Conservation (phyloP, 169 alveolate species). For the Blepharisma undulans region DNA sequence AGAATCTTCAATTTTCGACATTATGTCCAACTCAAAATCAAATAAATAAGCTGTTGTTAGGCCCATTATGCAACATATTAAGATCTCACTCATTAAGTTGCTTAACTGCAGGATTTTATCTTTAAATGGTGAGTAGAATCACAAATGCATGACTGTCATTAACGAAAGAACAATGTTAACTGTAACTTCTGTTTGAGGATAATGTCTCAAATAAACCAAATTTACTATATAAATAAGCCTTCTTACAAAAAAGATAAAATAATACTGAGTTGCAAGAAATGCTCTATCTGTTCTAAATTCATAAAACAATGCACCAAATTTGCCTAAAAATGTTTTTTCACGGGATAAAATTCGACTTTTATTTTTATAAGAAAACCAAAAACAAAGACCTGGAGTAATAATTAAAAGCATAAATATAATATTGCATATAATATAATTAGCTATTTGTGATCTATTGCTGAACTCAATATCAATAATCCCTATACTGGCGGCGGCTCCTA, state of each 20-base stretch:
- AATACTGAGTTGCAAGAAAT: background rate
- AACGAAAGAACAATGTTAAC: background rate
- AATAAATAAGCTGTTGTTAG: background rate
- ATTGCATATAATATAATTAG: background rate
- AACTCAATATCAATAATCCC: background rate
- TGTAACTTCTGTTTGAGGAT: background rate
- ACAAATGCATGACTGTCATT: background rate
- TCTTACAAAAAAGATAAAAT: conserved; percentile 1
- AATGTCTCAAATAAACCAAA: background rate
- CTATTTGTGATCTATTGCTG: background rate
- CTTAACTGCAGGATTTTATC: background rate
- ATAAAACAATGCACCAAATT: conserved; percentile 3
- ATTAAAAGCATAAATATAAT: background rate
- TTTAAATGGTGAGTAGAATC: background rate
- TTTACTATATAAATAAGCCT: background rate
- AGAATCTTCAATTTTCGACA: background rate
- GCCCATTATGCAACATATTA: background rate
- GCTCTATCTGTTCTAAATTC: conserved; percentile 16
- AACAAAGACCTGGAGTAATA: background rate
- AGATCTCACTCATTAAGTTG: background rate
- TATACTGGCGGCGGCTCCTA: background rate
- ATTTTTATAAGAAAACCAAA: background rate
- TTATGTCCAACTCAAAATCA: background rate
- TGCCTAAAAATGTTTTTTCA: background rate
- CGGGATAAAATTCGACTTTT: background rate